Conservation (phyloP, 1,284 basidiomycete species). For the Sanguinoderma infundibulare region DNA sequence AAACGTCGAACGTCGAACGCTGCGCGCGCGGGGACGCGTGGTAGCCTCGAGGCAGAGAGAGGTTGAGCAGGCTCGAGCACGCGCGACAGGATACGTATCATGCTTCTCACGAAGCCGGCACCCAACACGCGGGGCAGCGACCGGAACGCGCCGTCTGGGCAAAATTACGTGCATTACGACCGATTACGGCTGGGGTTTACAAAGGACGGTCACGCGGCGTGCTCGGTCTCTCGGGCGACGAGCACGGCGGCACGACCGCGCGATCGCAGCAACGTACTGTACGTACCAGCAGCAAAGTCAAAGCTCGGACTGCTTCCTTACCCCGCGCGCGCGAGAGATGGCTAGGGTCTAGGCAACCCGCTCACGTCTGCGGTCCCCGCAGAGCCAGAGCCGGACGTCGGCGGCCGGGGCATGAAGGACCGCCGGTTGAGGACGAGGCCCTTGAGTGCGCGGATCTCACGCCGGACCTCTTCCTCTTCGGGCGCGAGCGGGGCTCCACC, state of each 20-base stretch:
- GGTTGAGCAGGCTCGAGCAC: not conserved
- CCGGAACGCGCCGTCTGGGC: no score
- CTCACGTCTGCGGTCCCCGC: not conserved
- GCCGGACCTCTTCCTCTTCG: conserved; percentile 63
- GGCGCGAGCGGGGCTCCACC: conserved; percentile 36
- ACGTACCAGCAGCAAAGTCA: no score
- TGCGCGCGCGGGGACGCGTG: not conserved
- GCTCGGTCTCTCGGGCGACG: no score
- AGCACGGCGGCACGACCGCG: no score
- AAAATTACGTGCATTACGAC: no score
- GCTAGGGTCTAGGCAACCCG: not conserved
- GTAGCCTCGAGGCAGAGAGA: not conserved
- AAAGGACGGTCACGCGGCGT: no score
- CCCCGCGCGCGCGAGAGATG: not conserved
- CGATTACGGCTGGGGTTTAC: no score
- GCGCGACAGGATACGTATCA: no score
- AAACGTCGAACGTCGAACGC: not conserved
- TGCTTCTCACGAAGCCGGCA: no score
- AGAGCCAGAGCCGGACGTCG: conserved; percentile 1
- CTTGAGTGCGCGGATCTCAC: conserved; percentile 70
- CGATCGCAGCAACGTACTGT: no score
- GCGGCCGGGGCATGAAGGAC: conserved; percentile 48
- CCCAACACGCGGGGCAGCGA: no score
- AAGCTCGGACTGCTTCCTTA: no score
- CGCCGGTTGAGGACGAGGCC: conserved; percentile 71